A percentile compares a stretch with the other conserved stretches of the same genome.
Conservation (phyloP, 192 early-diverging fungal species). For the Coemansia sp. region DNA sequence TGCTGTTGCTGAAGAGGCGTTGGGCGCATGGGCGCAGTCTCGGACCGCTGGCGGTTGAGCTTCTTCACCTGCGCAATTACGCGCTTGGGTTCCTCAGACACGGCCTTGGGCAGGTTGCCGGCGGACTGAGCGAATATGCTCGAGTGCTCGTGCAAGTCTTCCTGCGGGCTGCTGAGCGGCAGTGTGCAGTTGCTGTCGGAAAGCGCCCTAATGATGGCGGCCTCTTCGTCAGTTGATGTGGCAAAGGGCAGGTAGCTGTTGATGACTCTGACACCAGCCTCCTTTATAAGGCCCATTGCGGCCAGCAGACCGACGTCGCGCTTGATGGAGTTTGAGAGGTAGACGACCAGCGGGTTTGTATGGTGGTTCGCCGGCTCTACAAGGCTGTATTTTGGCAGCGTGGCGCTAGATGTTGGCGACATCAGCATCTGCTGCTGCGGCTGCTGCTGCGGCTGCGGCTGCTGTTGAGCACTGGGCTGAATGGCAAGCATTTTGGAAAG, state of each 20-base stretch:
- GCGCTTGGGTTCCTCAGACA: constrained; percentile 8
- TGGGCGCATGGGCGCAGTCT: constrained; percentile 45
- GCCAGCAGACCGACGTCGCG: constrained; percentile 51
- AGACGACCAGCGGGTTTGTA: constrained; percentile 30
- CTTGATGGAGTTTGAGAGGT: constrained; percentile 47
- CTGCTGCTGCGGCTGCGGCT: constrained; percentile 1
- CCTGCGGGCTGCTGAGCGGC: constrained; percentile 3
- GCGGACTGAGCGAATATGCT: constrained; percentile 11
- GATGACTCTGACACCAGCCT: constrained; percentile 33
- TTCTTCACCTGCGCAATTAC: constrained; percentile 23
- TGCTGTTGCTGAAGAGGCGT: neutral
- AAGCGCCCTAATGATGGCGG: constrained; percentile 23
- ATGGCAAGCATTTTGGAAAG: constrained; percentile 23
- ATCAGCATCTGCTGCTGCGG: constrained; percentile 16
- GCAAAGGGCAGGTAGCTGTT: constrained; percentile 45
- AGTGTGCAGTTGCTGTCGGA: constrained; percentile 14
- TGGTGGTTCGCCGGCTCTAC: constrained; percentile 16
- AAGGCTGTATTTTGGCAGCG: constrained; percentile 28
- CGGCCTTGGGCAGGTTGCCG: constrained; percentile 12
- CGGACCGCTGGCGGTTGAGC: constrained; percentile 48
- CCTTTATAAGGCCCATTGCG: constrained; percentile 46
- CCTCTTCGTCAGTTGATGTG: constrained; percentile 15
- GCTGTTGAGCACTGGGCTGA: constrained; percentile 11
- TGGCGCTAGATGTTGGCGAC: constrained; percentile 7
- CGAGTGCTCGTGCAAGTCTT: neutral